Conservation (phyloP, 371 early-diverging fungal species). For the Batkoa obscura region DNA sequence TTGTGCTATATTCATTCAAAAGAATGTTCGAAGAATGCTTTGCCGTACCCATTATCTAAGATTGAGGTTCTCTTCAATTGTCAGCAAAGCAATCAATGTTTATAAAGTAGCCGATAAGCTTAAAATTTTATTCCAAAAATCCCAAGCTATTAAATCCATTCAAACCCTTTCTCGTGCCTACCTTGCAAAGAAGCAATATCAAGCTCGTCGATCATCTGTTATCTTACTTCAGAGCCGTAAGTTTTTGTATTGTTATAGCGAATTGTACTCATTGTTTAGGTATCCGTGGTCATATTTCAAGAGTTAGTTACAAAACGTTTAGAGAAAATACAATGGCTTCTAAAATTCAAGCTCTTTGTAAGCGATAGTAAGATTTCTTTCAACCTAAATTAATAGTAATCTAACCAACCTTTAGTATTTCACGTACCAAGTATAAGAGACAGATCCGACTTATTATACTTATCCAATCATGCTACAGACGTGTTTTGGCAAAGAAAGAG, state of each 20-base stretch:
- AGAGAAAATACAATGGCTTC: conserved; percentile 48
- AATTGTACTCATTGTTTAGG: conserved; percentile 21
- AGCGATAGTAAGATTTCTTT: conserved; percentile 20
- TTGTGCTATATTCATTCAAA: conserved; percentile 71
- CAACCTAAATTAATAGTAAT: background rate
- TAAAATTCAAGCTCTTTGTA: conserved; percentile 44
- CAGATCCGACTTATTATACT: conserved; percentile 30
- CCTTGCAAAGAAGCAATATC: conserved; percentile 29
- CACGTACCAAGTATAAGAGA: conserved; percentile 30
- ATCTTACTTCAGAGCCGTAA: conserved; percentile 14
- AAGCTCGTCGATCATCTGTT: conserved; percentile 14
- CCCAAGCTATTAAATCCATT: conserved; percentile 49
- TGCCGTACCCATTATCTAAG: conserved; percentile 41
- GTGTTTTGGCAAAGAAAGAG: conserved; percentile 37
- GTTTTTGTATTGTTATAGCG: conserved; percentile 8
- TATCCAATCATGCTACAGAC: conserved; percentile 64
- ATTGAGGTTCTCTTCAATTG: conserved; percentile 28
- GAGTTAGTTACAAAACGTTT: conserved; percentile 23
- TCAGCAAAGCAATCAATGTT: conserved; percentile 39
- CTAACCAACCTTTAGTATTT: conserved; percentile 14
- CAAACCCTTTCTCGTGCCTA: conserved; percentile 51
- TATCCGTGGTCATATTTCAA: conserved; percentile 35
- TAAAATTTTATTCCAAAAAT: conserved; percentile 32
- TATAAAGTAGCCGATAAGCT: conserved; percentile 33
- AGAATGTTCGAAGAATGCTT: conserved; percentile 63